Evolutionary conservation across 495 filamentous ascomycete genomes (phyloP), one percentile per base, ranked within the genome.

Genomic region (Lentithecium fluviatile): DNA sequence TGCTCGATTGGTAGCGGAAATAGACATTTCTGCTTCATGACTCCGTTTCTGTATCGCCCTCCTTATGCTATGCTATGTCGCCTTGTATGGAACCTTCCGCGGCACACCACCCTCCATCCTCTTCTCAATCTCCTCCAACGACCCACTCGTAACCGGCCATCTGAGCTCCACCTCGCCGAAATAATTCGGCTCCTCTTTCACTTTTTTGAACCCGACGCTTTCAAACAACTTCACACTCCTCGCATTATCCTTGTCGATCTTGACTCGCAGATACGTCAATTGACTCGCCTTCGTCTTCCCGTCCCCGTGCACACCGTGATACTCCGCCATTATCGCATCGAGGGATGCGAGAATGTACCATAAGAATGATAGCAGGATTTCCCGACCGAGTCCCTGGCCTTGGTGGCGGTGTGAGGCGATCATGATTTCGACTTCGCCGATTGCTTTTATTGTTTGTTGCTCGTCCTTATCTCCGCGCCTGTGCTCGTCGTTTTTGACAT

Each of bases 371-470:
- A 82, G 56, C n/a, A 94, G 75, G 3, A 84, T 80, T 0, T 82
- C 83, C 42, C 81, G 73, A 0, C 91, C 91, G 19, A 84, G 77
- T 0, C 91, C 91, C 11, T 73, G 73, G 0, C 87, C 74, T 50
- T 86, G 86, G 17, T 82, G 75, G 1, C 63, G 47, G 19, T 77
- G 75, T 12, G 75, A 71, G 1, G 91, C 91, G 53, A 96, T 87
- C 91, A 96, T 96, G 58, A 96, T 80, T 75, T 95, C 90, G 42
- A 96, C 70, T 60, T 96, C 91, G 19, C 88, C 91, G 20, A 86
- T 70, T 37, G 84, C 58, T 0, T 68, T 69, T 15, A 51, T 51
- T 20, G 60, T 40, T 0, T 49, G 50, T 12, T 40, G 71, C 6
- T 70, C 63, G 0, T 68, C 68, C 11, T 75, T 76, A 3, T 70